Base-by-base conservation (phyloP, 306 rosid genomes). In the Inga laurina region DNA sequence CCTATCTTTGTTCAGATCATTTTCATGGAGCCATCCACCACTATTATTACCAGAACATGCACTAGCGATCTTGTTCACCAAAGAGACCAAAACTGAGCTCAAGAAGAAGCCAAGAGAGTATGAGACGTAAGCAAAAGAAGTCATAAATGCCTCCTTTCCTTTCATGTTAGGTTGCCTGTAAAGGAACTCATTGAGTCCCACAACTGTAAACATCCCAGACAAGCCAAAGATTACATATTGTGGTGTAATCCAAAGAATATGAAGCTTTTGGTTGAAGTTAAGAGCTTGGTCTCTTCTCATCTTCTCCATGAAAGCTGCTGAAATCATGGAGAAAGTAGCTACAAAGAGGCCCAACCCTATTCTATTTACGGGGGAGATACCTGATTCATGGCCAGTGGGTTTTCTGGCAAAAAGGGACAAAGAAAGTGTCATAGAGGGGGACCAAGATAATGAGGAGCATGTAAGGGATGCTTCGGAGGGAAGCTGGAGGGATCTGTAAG, bases 231-330 rank as follows among this genome's bases (percentile, higher is more conserved):
- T 95, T 27, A 95, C 78, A 89, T 89, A 95, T 35, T 95, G 98
- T 18, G 99, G 99, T 0, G 99, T 87, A 71, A 95, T 95, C 99
- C 98, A 95, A 41, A 95, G 92, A 44, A 92, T 93, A n/a, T 96
- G 91, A 37, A 95, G 4, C 1, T 79, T 91, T 46, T 83, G 19
- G 82, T 83, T 77, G 2, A 30, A 88, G 59, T 87, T 70, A 2
- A 91, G n/a, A 5, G 91, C 91, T 11, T 91, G 85, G 35, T 92
- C 94, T 81, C 95, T 92, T 61, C 99, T 87, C 86, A 84, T 93
- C 46, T 89, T 87, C 90, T 95, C 99, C 92, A 82, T 78, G 3
- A 93, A 43, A n/a, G 97, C 97, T 43, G 99, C 98, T 3, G 99
- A 56, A 44, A 95, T 89, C 99, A 95, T 95, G 0, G 99, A 93